Percentiles rank a stretch among this genome's conserved stretches.
Evolutionary conservation across 2,329 filamentous ascomycete genomes (phyloP).

Genomic region (Geosmithia putterillii): DNA sequence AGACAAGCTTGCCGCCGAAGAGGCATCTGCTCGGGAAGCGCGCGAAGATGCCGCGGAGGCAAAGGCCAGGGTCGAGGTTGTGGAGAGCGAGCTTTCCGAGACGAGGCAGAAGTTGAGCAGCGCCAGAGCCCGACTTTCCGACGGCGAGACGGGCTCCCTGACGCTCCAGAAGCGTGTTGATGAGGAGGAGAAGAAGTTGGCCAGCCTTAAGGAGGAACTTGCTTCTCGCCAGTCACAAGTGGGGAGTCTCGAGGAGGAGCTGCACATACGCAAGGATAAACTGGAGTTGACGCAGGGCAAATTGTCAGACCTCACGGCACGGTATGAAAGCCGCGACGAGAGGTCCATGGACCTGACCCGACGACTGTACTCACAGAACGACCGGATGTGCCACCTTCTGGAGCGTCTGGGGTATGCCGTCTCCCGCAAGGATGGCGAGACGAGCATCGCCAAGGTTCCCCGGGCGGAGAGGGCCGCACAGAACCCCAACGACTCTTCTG

Average conservation of each 20-base stretch:
- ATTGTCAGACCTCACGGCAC: constrained; percentile 35
- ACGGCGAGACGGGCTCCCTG: constrained; percentile 76
- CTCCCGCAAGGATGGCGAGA: constrained; percentile 56
- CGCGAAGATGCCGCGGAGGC: constrained; percentile 41
- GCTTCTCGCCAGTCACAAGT: constrained; percentile 65
- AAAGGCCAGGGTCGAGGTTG: constrained; percentile 37
- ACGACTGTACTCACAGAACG: constrained; percentile 70
- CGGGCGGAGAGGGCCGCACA: constrained; percentile 43
- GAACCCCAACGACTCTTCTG: constrained; percentile 45
- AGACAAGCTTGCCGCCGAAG: constrained; percentile 37
- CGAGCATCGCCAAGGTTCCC: constrained; percentile 63
- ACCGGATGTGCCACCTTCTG: constrained; percentile 69
- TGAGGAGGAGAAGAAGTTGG: constrained; percentile 62
- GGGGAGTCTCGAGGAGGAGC: constrained; percentile 64
- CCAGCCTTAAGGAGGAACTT: constrained; percentile 55
- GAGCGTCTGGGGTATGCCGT: constrained; percentile 81
- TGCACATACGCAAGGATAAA: constrained; percentile 56
- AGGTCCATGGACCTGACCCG: constrained; percentile 77
- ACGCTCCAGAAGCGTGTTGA: constrained; percentile 61
- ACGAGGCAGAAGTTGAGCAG: constrained; percentile 57
- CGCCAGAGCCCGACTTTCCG: constrained; percentile 60
- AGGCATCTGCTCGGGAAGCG: constrained; percentile 37
- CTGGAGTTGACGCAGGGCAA: constrained; percentile 40
- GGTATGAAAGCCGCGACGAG: constrained; percentile 57
- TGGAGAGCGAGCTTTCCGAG: constrained; percentile 47